A percentile compares a stretch with the other conserved stretches of the same genome.
These are phyloP conservation scores for Draba incana DNA, from an alignment of 345 rosid species.

Conservation along the genomic window DNA sequence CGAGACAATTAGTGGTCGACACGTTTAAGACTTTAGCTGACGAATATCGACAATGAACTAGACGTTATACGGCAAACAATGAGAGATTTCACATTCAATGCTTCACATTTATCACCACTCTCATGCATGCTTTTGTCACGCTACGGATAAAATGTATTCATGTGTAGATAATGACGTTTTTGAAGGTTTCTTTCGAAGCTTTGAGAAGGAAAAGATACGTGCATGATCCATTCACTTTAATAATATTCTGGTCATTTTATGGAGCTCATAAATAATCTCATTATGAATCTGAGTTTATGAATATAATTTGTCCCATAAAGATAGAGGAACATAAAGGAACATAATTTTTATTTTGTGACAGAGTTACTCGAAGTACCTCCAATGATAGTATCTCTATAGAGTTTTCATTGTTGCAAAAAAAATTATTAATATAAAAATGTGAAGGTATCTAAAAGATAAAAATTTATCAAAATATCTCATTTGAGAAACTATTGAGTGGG, in stretches of 20 bases:
- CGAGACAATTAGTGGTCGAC: slow-evolving; percentile 26
- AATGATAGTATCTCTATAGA: too few relatives aligned
- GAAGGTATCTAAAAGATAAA: too few relatives aligned
- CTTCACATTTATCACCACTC: slow-evolving; percentile 35
- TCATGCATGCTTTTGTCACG: slow-evolving; percentile 25
- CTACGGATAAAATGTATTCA: slow-evolving; percentile 19
- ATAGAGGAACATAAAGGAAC: too few relatives aligned
- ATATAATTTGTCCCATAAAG: not conserved
- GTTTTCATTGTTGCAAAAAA: too few relatives aligned
- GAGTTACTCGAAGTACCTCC: too few relatives aligned
- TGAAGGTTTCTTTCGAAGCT: slow-evolving; percentile 4
- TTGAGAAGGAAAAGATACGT: not conserved
- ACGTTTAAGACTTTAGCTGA: slow-evolving; percentile 31
- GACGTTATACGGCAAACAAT: slow-evolving; percentile 24
- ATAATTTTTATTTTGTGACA: too few relatives aligned
- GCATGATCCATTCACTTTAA: slow-evolving; percentile 9
- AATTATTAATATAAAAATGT: too few relatives aligned
- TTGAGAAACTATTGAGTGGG: too few relatives aligned
- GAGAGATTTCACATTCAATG: slow-evolving; percentile 11
- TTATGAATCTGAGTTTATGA: not conserved
- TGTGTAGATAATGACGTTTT: slow-evolving; percentile 9
- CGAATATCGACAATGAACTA: slow-evolving; percentile 7
- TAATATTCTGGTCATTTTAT: not conserved
- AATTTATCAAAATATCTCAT: too few relatives aligned
- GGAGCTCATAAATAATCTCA: not conserved